Evolutionary conservation across 805 yeast species (phyloP), one percentile per base, ranked within the genome.

Genomic region (Pichia insulana): DNA sequence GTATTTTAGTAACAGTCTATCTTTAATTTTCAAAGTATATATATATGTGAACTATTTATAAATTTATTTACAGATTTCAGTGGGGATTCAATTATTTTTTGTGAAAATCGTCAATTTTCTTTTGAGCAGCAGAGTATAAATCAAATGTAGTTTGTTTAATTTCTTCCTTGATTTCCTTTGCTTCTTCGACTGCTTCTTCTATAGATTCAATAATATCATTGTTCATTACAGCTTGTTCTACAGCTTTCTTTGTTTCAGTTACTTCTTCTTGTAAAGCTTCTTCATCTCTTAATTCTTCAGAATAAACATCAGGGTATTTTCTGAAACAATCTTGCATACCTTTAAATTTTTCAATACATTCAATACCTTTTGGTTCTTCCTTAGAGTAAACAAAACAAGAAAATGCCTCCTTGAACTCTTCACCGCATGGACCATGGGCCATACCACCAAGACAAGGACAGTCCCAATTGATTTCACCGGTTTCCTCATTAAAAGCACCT

Each of bases 391-490:
- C 90, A 58, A 92, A 92, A 63, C 98, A 92, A 9, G 95, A 73
- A 62, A 92, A 92, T 0, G 98, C 97, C 41, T 76, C 87, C 67
- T 85, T 87, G 71, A 87, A 87, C 66, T 88, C 95, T 55, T 80
- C 89, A 44, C 98, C 98, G 68, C 98, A 92, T 43, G 98, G 97
- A 0, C 98, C 98, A 51, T 89, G 73, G 27, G 98, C 97, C 97
- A 92, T 87, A 34, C 98, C 98, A 28, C 97, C 98, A 39, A 92
- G 70, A 64, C 97, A 90, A n/a, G 98, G 97, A 64, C 98, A 92
- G 59, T 92, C 97, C 98, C 98, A 92, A 76, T 92, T 90, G 66
- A 92, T 92, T 62, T 90, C 97, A 26, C 98, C 98, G 3, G 98
- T 92, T 56, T 85, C 95, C 26, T 97, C 97, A 67, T 90, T 78